Base-by-base conservation (phyloP, 148 eudicot genomes). In the Silene latifolia region DNA sequence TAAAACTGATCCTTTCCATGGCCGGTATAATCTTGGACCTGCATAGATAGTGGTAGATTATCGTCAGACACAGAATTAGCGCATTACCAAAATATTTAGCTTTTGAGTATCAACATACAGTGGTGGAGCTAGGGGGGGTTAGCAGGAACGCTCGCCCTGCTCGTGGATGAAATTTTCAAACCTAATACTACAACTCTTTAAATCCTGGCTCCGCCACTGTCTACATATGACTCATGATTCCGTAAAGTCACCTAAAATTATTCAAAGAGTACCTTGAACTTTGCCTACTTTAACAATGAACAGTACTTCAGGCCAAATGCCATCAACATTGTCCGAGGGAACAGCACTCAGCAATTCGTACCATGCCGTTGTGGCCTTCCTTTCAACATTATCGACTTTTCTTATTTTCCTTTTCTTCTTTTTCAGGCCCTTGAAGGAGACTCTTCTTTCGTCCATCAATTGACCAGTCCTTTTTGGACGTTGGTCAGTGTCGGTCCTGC, bases 1-100 rank as follows among this genome's bases (percentile, higher is more conserved):
- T n/a, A 82, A 70, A 72, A 84, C 87, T 20, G 87, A 84, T n/a
- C 85, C 87, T 72, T 81, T 84, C 87, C 87, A 84, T 15, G 72
- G 82, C 35, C 29, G 42, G 62, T 56, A 76, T 57, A 44, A 53
- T 63, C 84, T 78, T 54, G 69, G 59, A 47, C 87, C 87, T 84
- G 76, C n/a, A 4, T 13, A 39, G 18, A 18, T 10, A 48, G 1
- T 12, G 6, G 5, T n/a, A 44, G 35, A 58, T 21, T n/a, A 59
- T 6, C 24, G 19, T 66, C 21, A 39, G 19, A 47, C 13, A 39
- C 44, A 39, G 9, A 39, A 39, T 39, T 39, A 39, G 44, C 0
- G 44, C 44, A 39, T 39, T 7, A 39, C 44, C 0, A 3, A 39
- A 39, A 39, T 4, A 39, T 39, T 6, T 39, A 39, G 44, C 44